Conservation (phyloP, 1,139 yeast species). For the Nadsonia starkeyi-henricii region DNA sequence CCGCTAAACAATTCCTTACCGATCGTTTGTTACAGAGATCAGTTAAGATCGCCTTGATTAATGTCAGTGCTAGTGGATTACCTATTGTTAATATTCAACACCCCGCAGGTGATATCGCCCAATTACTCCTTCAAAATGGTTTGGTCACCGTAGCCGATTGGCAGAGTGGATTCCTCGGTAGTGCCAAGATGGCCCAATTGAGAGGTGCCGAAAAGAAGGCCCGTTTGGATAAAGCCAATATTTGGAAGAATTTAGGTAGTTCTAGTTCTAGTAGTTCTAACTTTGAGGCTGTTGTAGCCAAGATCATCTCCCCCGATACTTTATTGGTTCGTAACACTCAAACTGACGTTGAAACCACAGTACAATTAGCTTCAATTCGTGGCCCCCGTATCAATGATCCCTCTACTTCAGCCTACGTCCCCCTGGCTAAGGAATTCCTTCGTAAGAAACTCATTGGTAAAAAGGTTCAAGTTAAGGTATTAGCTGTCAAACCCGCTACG, state of each 20-base stretch:
- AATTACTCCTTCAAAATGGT: slow-evolving; percentile 53
- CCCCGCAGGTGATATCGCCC: slow-evolving; percentile 69
- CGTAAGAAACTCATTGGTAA: slow-evolving; percentile 61
- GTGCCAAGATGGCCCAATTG: slow-evolving; percentile 43
- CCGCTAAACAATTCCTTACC: slow-evolving; percentile 54
- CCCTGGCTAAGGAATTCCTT: slow-evolving; percentile 58
- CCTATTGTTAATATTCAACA: slow-evolving; percentile 44
- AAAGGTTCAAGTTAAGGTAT: slow-evolving; percentile 43
- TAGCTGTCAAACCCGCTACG: slow-evolving; percentile 52
- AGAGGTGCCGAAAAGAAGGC: slow-evolving; percentile 60
- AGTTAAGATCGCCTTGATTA: slow-evolving; percentile 44
- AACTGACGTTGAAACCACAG: slow-evolving; percentile 31
- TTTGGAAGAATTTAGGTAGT: slow-evolving; percentile 35
- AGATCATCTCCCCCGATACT: slow-evolving; percentile 59
- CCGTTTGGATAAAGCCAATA: slow-evolving; percentile 45
- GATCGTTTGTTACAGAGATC: slow-evolving; percentile 51
- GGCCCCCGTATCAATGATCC: slow-evolving; percentile 57
- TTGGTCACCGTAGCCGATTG: slow-evolving; percentile 67
- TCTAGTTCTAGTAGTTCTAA: slow-evolving; percentile 17
- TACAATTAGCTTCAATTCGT: slow-evolving; percentile 60
- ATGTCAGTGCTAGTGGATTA: slow-evolving; percentile 40
- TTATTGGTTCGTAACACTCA: slow-evolving; percentile 32
- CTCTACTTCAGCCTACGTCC: slow-evolving; percentile 42
- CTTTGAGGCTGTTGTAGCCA: slow-evolving; percentile 30
- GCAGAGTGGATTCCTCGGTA: slow-evolving; percentile 66